Conservation (phyloP, 441 rosid species). For the Melastoma candidum region DNA sequence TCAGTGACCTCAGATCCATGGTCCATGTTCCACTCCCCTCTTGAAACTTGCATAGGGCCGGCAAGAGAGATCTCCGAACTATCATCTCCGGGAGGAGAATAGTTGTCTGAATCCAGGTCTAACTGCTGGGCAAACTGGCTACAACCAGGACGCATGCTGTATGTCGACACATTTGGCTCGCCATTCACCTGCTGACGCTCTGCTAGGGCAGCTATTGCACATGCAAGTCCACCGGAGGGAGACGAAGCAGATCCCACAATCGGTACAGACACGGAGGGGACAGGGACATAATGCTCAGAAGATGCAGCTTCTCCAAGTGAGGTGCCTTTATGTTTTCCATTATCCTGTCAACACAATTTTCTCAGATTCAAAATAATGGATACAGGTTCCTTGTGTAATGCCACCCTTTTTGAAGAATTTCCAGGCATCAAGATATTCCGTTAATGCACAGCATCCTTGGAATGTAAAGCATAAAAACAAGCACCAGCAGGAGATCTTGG, state of each 20-base stretch:
- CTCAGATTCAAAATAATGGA: conserved; percentile 2
- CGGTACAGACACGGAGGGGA: conserved; percentile 33
- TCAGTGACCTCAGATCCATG: conserved; percentile 44
- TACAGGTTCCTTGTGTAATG: too few relatives aligned
- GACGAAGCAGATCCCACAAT: conserved; percentile 47
- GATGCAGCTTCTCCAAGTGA: conserved; percentile 28
- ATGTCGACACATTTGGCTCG: conserved; percentile 30
- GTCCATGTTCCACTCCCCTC: conserved; percentile 44
- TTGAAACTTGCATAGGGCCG: conserved; percentile 19
- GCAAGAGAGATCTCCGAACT: conserved; percentile 18
- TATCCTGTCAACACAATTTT: conserved; percentile 39
- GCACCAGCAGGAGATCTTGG: too few relatives aligned
- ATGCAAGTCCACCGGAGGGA: conserved; percentile 76
- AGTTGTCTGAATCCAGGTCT: conserved; percentile 31
- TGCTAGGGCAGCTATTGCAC: conserved; percentile 84
- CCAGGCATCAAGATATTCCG: not conserved
- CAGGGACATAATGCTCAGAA: conserved; percentile 37
- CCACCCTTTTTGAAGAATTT: conserved; percentile 1
- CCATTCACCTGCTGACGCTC: conserved; percentile 76
- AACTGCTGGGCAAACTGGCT: conserved; percentile 27
- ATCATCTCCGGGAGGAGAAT: conserved; percentile 23
- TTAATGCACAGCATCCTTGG: too few relatives aligned
- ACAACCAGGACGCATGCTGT: conserved; percentile 25
- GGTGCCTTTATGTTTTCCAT: conserved; percentile 34
- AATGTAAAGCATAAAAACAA: not conserved